Conservation (phyloP, 352 stramenopile species). For the Aphanomyces cochlioides region DNA sequence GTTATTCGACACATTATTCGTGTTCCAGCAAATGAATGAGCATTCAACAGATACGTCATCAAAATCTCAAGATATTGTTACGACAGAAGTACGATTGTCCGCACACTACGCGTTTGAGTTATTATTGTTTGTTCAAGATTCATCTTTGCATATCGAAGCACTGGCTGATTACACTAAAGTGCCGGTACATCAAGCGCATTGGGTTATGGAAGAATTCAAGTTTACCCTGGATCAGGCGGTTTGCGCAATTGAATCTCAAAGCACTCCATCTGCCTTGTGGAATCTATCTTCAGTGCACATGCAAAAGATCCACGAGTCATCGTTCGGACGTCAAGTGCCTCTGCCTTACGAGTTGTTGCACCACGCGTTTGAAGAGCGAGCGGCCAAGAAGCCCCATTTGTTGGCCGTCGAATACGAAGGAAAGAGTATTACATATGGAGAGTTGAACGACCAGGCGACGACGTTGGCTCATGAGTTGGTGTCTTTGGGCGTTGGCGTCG, state of each 20-base stretch:
- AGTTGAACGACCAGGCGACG: conserved; percentile 35
- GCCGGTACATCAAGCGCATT: not conserved
- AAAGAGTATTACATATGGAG: conserved; percentile 35
- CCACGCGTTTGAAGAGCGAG: conserved; percentile 1
- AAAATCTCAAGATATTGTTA: not conserved
- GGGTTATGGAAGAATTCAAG: not conserved
- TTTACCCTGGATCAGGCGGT: not conserved
- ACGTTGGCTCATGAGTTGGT: conserved; percentile 32
- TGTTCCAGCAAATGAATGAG: not conserved
- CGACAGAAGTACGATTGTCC: not conserved
- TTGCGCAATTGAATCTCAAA: not conserved
- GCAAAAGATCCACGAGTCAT: not conserved
- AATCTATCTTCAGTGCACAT: not conserved
- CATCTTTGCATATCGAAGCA: not conserved
- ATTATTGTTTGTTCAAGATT: not conserved
- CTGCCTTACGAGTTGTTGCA: conserved; percentile 2
- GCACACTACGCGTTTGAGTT: not conserved
- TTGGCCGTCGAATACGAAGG: conserved; percentile 22
- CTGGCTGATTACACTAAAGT: not conserved
- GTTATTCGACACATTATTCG: conserved; percentile 11
- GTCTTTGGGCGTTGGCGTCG: conserved; percentile 42
- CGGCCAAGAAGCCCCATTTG: conserved; percentile 33
- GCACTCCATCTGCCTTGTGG: not conserved
- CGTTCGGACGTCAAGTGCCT: not conserved
- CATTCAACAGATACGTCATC: not conserved